A percentile compares a stretch with the other conserved stretches of the same genome.
These are phyloP conservation scores for Picochlorum sp. DNA, from an alignment of 139 green algal species.

Conservation along the genomic window DNA sequence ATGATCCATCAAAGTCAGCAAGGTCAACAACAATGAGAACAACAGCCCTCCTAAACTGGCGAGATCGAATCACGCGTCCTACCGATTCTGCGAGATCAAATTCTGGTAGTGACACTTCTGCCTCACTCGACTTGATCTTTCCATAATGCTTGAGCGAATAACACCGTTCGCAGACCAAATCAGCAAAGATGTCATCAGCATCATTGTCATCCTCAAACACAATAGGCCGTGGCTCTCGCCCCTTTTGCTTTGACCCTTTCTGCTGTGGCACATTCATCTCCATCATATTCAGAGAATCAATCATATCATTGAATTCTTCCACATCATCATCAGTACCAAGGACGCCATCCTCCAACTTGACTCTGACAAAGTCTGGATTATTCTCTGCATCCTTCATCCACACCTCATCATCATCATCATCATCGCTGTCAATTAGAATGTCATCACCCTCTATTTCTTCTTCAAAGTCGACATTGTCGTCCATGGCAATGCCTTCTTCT, in stretches of 20 bases:
- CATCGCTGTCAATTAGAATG: not conserved
- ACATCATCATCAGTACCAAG: not conserved
- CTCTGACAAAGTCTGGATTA: not conserved
- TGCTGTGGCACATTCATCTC: not conserved
- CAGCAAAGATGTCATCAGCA: constrained; percentile 9
- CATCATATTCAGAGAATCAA: not conserved
- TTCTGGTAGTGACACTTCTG: constrained; percentile 55
- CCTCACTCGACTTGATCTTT: constrained; percentile 45
- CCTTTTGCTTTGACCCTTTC: not conserved
- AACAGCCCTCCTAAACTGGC: constrained; percentile 67
- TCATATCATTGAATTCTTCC: not conserved
- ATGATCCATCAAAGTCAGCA: constrained; percentile 80
- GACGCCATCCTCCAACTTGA: not conserved
- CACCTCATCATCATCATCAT: constrained; percentile 2
- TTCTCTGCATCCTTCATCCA: not conserved
- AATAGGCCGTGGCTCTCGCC: not conserved
- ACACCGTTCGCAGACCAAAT: constrained; percentile 80
- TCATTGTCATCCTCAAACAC: constrained; percentile 5
- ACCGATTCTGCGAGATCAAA: constrained; percentile 78
- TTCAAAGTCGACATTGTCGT: not conserved
- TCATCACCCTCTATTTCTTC: not conserved
- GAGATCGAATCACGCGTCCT: constrained; percentile 62
- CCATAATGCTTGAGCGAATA: constrained; percentile 78
- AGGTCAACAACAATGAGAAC: constrained; percentile 76
- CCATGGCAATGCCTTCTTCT: not conserved